These are phyloP conservation scores for Pestalotiopsis sp. DNA, from an alignment of 2,329 filamentous ascomycete species.

Conservation along the genomic window DNA sequence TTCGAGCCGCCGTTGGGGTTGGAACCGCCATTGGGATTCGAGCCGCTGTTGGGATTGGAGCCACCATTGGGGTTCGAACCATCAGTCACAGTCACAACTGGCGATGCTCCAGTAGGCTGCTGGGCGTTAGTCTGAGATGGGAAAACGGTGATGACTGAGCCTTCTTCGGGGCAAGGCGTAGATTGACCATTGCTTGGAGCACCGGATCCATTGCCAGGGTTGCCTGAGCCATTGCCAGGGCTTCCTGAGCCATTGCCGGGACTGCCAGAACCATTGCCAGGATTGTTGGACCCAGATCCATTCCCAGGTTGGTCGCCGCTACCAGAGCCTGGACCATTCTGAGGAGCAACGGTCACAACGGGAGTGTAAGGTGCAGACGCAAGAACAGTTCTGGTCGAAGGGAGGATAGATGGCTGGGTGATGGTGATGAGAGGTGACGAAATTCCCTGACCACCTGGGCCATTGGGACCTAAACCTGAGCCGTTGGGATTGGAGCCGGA, in stretches of 20 bases:
- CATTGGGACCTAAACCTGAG: not conserved
- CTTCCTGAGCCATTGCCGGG: slow-evolving; percentile 13
- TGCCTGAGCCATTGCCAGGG: slow-evolving; percentile 16
- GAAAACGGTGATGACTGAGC: slow-evolving; percentile 6
- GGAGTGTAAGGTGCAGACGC: slow-evolving; percentile 1
- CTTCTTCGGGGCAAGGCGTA: slow-evolving; percentile 10
- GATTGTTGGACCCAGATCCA: not conserved
- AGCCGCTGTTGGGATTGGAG: not conserved
- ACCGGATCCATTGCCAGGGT: slow-evolving; percentile 15
- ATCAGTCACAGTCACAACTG: not conserved
- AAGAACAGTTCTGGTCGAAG: slow-evolving; percentile 2
- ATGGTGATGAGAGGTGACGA: slow-evolving; percentile 21
- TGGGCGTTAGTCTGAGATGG: slow-evolving; percentile 3
- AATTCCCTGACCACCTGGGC: slow-evolving; percentile 17
- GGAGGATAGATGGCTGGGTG: slow-evolving; percentile 10
- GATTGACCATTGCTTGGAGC: slow-evolving; percentile 8
- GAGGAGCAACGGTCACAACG: slow-evolving; percentile 13
- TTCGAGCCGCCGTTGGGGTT: not conserved
- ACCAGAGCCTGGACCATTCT: slow-evolving; percentile 15
- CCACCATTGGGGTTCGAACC: slow-evolving; percentile 3
- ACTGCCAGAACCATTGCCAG: slow-evolving; percentile 16
- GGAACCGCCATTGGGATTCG: not conserved
- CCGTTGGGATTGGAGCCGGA: not conserved
- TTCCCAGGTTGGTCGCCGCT: slow-evolving; percentile 12
- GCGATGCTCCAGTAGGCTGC: not conserved